phyloP scores from a whole-genome alignment of 495 filamentous ascomycete species.

The Penicillium canariense region DNA sequence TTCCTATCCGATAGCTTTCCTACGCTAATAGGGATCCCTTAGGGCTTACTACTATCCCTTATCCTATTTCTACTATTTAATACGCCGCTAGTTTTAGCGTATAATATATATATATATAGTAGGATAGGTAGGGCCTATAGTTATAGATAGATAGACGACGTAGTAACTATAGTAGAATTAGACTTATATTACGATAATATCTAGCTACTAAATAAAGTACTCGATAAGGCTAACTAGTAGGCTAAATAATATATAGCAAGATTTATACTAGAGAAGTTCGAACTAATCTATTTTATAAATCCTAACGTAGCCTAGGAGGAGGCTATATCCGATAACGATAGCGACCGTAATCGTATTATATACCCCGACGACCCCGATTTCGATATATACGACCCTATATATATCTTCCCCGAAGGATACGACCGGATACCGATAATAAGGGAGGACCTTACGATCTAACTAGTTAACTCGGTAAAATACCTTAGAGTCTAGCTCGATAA shows the following conservation, averaged over 20 bases:
- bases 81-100: background rate
- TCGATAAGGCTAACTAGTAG: slow-evolving; percentile 8
- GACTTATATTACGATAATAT: slow-evolving; percentile 3
- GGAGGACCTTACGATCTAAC: background rate
- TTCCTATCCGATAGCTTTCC: background rate
- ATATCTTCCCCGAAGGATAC: background rate
- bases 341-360: no score
- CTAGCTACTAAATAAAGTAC: background rate
- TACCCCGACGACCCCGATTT: background rate
- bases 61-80: background rate
- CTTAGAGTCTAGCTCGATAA: slow-evolving; percentile 19
- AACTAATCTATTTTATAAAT: slow-evolving; percentile 10
- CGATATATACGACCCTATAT: background rate
- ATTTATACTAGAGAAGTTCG: slow-evolving; percentile 17
- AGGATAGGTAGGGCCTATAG: background rate
- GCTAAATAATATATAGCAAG: slow-evolving; percentile 11
- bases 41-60: background rate
- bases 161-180: slow-evolving; percentile 1
- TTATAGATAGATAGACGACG: slow-evolving; percentile 20
- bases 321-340: no score
- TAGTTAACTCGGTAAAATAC: background rate
- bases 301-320: no score
- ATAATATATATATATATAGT: background rate
- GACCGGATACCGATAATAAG: background rate
- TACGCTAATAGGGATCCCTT: no score